A percentile compares a stretch with the other conserved stretches of the same genome.
Conservation (phyloP, 108 stramenopile species). For the Cyclotella baltica region DNA sequence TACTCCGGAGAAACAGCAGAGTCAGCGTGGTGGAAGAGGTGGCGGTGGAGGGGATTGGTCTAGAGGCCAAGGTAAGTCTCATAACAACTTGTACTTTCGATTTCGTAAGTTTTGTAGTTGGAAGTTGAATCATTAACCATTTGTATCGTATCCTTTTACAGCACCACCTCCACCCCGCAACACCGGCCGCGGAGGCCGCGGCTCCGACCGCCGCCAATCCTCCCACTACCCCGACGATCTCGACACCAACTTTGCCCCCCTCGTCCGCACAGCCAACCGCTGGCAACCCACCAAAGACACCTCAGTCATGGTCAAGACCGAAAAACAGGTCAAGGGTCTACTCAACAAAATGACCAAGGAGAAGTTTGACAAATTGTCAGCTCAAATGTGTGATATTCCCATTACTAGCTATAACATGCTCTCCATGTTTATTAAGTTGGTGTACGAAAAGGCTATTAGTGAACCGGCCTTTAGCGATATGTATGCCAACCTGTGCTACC, state of each 20-base stretch:
- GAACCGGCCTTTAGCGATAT: slow-evolving; percentile 92
- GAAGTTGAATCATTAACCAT: too few relatives aligned
- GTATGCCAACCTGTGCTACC: slow-evolving; percentile 91
- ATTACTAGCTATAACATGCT: slow-evolving; percentile 78
- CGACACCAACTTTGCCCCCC: slow-evolving; percentile 68
- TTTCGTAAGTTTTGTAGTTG: slow-evolving; percentile 19
- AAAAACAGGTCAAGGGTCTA: slow-evolving; percentile 88
- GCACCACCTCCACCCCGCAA: slow-evolving; percentile 40
- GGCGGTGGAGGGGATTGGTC: slow-evolving; percentile 35
- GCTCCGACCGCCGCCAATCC: slow-evolving; percentile 9
- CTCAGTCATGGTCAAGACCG: slow-evolving; percentile 64
- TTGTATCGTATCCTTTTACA: slow-evolving; percentile 26
- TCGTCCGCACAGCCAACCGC: slow-evolving; percentile 70
- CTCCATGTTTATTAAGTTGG: slow-evolving; percentile 81
- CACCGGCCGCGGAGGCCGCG: slow-evolving; percentile 30
- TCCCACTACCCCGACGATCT: slow-evolving; percentile 15
- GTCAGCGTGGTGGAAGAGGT: slow-evolving; percentile 20
- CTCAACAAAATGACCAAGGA: slow-evolving; percentile 94
- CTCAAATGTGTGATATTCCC: slow-evolving; percentile 84
- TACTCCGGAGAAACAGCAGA: slow-evolving; percentile 8
- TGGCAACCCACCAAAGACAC: slow-evolving; percentile 81
- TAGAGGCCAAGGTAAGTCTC: slow-evolving; percentile 23
- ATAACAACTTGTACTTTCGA: too few relatives aligned
- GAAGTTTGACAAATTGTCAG: slow-evolving; percentile 82
- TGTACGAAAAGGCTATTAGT: slow-evolving; percentile 94